phyloP scores from a whole-genome alignment of 176 grass and related monocot genomes.

The Eleusine indica region DNA sequence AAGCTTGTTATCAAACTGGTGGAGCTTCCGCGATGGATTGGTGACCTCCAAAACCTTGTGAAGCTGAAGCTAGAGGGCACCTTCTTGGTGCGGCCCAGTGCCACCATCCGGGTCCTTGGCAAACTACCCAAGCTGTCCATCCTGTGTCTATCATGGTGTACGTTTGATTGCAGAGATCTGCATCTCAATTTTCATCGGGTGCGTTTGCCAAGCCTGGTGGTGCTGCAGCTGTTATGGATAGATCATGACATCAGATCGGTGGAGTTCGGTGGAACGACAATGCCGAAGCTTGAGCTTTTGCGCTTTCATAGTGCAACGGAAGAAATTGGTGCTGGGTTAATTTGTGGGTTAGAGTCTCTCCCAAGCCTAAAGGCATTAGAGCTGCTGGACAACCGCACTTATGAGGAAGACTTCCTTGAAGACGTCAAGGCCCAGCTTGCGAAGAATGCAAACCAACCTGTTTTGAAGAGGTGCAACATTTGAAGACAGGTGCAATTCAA shows the following conservation, averaged over 20 bases:
- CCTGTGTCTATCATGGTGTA: not conserved
- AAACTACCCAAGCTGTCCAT: constrained; percentile 3
- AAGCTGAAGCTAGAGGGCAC: not conserved
- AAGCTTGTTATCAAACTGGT: not conserved
- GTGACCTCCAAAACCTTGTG: not conserved
- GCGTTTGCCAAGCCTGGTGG: not conserved
- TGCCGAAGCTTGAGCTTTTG: not conserved
- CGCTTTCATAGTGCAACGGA: rapidly evolving
- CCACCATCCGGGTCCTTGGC: not conserved
- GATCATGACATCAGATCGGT: not conserved
- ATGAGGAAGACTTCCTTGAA: not conserved
- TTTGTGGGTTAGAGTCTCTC: not conserved
- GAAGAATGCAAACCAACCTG: too few species aligned
- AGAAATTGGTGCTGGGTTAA: not conserved
- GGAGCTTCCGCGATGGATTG: not conserved
- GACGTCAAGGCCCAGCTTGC: too few species aligned
- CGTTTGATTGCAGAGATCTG: not conserved
- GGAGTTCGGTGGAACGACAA: not conserved
- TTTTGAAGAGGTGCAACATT: too few species aligned
- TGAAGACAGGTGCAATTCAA: too few species aligned
- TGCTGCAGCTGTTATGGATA: not conserved
- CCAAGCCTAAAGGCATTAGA: not conserved
- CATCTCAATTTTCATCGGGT: not conserved
- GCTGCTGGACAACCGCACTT: too few species aligned
- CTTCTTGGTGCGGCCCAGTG: not conserved